These are phyloP conservation scores for Mycena sanguinolenta DNA, from an alignment of 768 basidiomycete species.

Conservation along the genomic window DNA sequence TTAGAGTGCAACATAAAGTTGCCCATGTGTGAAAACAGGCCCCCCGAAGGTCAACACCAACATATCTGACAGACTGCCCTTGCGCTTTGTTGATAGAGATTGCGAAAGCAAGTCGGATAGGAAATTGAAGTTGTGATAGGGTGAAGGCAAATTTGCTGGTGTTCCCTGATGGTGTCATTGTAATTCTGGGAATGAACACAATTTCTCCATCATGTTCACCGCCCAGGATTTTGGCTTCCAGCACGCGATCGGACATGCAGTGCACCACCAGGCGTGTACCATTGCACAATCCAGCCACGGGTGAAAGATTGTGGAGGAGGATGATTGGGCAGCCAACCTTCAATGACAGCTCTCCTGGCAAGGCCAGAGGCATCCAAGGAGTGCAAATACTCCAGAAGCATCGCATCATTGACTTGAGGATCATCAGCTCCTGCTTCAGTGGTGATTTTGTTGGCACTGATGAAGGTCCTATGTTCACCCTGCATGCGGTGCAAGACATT, in stretches of 20 bases:
- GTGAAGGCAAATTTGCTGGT: background rate
- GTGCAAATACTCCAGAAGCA: background rate
- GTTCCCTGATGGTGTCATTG: background rate
- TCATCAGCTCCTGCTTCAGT: slow-evolving; percentile 6
- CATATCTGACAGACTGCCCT: slow-evolving; percentile 5
- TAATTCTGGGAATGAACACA: background rate
- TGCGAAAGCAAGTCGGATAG: slow-evolving; percentile 4
- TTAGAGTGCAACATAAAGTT: slow-evolving; percentile 4
- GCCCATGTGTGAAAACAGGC: slow-evolving; percentile 3
- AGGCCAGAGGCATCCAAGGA: slow-evolving; percentile 14
- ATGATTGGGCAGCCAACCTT: background rate
- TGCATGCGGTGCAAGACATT: background rate
- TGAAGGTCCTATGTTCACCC: background rate
- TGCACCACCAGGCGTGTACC: background rate
- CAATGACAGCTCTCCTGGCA: background rate
- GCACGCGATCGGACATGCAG: background rate
- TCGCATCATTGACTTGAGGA: background rate
- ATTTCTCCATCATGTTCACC: slow-evolving; percentile 7
- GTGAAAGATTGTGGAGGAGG: slow-evolving; percentile 3
- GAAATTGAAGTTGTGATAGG: background rate
- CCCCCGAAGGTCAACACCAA: slow-evolving; percentile 2
- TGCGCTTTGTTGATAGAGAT: slow-evolving; percentile 13
- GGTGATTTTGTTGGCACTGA: too few species aligned
- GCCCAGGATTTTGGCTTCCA: background rate
- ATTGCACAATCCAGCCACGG: background rate